A percentile compares a stretch with the other conserved stretches of the same genome.
Evolutionary conservation across 2,329 filamentous ascomycete species (phyloP).

Genomic region (Keithomyces neogunnii): DNA sequence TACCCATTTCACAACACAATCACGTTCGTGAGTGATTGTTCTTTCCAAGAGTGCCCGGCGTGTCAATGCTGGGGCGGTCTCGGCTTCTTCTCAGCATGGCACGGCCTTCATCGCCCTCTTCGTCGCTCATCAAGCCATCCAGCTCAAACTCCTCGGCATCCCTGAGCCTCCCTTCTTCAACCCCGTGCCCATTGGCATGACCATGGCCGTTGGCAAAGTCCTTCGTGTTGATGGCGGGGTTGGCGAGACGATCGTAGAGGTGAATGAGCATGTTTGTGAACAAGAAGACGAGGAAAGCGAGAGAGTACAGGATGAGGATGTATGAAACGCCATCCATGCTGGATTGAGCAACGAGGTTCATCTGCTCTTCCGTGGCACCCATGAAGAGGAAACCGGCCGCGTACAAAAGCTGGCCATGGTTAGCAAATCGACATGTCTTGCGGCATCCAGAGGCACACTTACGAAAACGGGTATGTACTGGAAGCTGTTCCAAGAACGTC

Average conservation of each 20-base stretch:
- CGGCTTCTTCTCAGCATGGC: constrained; percentile 25
- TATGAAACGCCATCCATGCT: constrained; percentile 86
- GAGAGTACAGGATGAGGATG: constrained; percentile 81
- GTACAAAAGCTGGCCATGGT: constrained; percentile 60
- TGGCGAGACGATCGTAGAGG: constrained; percentile 62
- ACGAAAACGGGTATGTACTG: constrained; percentile 47
- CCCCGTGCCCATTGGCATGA: constrained; percentile 22
- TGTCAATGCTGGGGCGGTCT: constrained; percentile 30
- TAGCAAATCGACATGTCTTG: constrained; percentile 2
- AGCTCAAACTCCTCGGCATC: constrained; percentile 93
- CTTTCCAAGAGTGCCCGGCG: constrained; percentile 29
- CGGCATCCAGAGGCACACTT: constrained; percentile 26
- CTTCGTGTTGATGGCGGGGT: constrained; percentile 27
- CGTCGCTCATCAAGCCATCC: constrained; percentile 81
- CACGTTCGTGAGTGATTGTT: constrained; percentile 23
- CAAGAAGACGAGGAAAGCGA: constrained; percentile 85
- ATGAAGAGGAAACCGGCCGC: constrained; percentile 95
- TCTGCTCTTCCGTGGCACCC: constrained; percentile 95
- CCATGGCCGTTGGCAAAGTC: constrained; percentile 27
- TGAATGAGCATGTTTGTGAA: constrained; percentile 81
- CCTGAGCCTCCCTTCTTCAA: constrained; percentile 50
- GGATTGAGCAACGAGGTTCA: constrained; percentile 64
- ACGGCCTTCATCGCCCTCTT: constrained; percentile 56
- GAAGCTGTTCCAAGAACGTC: constrained; percentile 56
- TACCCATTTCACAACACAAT: neutral